These are phyloP conservation scores for Aspergillus ellipticus DNA, from an alignment of 495 filamentous ascomycete genomes.

Conservation along the genomic window DNA sequence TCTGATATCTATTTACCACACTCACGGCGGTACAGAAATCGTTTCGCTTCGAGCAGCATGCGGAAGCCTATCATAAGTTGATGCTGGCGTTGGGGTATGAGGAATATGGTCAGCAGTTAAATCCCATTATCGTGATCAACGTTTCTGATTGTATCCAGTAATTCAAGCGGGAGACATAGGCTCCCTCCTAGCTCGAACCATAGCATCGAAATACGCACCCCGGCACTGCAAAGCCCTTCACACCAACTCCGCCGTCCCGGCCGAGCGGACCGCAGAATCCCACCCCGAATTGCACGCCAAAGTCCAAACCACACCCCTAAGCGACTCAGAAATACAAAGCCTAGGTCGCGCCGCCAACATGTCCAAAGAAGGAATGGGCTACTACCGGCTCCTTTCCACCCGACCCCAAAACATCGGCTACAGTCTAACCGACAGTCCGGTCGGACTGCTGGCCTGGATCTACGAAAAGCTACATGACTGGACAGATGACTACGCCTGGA, in stretches of 20 bases:
- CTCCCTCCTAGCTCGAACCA: constrained; percentile 38
- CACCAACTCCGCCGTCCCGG: constrained; percentile 34
- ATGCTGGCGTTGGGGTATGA: no score
- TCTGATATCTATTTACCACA: no score
- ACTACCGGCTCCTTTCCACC: constrained; percentile 43
- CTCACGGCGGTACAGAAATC: no score
- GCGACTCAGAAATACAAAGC: constrained; percentile 29
- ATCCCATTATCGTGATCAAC: no score
- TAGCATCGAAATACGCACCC: constrained; percentile 36
- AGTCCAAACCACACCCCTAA: constrained; percentile 33
- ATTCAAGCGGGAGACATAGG: constrained; percentile 53
- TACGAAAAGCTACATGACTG: constrained; percentile 52
- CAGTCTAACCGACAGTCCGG: constrained; percentile 47
- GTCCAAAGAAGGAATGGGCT: constrained; percentile 39
- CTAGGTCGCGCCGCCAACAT: constrained; percentile 27
- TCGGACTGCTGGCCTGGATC: constrained; percentile 52
- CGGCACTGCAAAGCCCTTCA: constrained; percentile 40
- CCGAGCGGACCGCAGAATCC: constrained; percentile 6
- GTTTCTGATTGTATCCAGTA: constrained; percentile 14
- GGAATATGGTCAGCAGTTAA: no score
- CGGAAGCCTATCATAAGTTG: no score
- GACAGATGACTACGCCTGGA: constrained; percentile 51
- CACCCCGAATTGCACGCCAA: constrained; percentile 30
- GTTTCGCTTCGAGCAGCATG: no score
- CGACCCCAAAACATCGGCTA: constrained; percentile 51